These are phyloP conservation scores for Spongospora subterranea DNA, from an alignment of 208 protist species.

Conservation along the genomic window DNA sequence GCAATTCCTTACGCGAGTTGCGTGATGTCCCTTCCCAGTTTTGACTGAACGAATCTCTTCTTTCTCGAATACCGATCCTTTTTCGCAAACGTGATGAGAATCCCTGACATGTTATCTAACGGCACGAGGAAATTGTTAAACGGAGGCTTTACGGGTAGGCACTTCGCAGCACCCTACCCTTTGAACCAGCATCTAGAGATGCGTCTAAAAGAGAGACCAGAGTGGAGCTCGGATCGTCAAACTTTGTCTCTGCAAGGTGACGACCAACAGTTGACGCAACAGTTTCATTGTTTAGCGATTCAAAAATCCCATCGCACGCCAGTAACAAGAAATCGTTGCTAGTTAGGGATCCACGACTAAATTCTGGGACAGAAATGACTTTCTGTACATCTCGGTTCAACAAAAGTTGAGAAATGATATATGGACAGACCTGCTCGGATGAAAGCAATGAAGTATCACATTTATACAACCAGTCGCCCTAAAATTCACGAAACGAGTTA, in stretches of 20 bases:
- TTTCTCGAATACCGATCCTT: neutral
- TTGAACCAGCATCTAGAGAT: neutral
- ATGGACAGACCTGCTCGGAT: too few species aligned
- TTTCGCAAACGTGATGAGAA: neutral
- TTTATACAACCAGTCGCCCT: too few species aligned
- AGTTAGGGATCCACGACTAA: neutral
- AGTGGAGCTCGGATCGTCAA: neutral
- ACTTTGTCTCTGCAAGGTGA: neutral
- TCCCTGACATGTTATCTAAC: neutral
- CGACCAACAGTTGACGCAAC: neutral
- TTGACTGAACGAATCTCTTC: neutral
- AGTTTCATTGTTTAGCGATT: neutral
- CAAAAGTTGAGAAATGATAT: too few species aligned
- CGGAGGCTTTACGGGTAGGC: neutral
- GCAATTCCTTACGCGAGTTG: neutral
- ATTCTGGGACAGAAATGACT: conserved; percentile 26
- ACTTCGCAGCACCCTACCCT: too few species aligned
- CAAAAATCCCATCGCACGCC: conserved; percentile 47
- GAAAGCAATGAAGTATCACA: too few species aligned
- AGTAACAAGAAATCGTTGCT: neutral
- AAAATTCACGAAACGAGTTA: too few species aligned
- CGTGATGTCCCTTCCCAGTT: neutral
- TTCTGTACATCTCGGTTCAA: neutral
- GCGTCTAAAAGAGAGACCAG: neutral
- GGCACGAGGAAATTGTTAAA: neutral